Base-by-base conservation (phyloP, 2,329 filamentous ascomycete genomes). In the Ciborinia camelliae region DNA sequence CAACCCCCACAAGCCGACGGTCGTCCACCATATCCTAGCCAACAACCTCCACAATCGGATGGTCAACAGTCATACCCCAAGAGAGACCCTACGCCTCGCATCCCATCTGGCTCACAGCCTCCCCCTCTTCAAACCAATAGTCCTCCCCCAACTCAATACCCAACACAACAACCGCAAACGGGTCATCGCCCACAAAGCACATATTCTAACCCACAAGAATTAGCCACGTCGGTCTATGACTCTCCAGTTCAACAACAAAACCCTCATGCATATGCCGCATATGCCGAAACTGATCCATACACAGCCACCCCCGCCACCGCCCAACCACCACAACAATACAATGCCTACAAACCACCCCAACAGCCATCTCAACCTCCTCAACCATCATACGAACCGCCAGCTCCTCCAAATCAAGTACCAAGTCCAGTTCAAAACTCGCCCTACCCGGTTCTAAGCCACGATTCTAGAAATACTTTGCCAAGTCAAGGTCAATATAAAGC, bases 151-250 rank as follows among this genome's bases (percentile, higher is more conserved):
- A 70, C 62, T 41, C 76, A 81, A 47, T 86, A 86, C 71, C 79
- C 63, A 51, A 82, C 75, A 75, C 81, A 76, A 63, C 78, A 76
- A 65, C 77, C 73, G 67, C 75, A 76, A 68, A 77, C 74, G 23
- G 77, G 76, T 64, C 85, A 84, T 64, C 85, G 84, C 20, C 87
- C 86, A 4, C 84, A 87, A 72, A 89, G 86, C 75, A 89, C 85
- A 14, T 90, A 89, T 71, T 86, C 87, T 35, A 85, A 86, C 68
- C 86, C 90, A 0, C 90, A 93, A 76, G 90, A 94, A 77, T 80
- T 94, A 54, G 88, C 90, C 32, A 92, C 90, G 0, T 90, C 89
- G 0, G 86, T 85, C 12, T 93, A 92, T 73, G 89, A 92, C 75
- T 90, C 89, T 4, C 90, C 90, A 50, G 82, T 90, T 47, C 81